phyloP scores from a whole-genome alignment of 139 green algal species.

The Asterochloris sp. region DNA sequence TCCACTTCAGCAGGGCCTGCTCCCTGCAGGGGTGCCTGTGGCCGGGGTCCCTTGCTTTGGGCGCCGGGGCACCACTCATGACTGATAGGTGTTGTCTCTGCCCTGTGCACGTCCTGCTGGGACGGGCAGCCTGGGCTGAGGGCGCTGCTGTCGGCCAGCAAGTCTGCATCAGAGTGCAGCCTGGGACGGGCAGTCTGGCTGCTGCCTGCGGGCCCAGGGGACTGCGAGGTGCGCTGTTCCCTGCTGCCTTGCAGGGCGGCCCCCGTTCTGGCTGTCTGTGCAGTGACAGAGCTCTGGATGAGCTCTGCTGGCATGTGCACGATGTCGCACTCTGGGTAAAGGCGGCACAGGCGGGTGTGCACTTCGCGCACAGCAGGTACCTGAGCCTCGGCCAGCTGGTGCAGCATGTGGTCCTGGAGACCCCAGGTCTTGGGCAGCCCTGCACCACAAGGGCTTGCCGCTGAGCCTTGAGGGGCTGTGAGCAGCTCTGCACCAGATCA shows the following conservation, averaged over 20 bases:
- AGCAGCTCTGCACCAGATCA: too few species aligned
- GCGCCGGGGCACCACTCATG: too few species aligned
- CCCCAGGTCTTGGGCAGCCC: slow-evolving; percentile 55
- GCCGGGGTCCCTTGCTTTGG: too few species aligned
- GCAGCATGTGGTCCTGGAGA: slow-evolving; percentile 42
- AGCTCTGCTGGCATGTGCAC: slow-evolving; percentile 66
- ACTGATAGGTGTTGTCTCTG: too few species aligned
- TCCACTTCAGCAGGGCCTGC: slow-evolving; percentile 24
- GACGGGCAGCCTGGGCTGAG: too few species aligned
- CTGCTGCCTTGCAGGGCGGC: too few species aligned
- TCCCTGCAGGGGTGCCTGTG: background rate
- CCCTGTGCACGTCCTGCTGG: too few species aligned
- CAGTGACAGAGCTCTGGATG: slow-evolving; percentile 42
- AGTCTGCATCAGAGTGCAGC: background rate
- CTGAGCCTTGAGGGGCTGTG: too few species aligned
- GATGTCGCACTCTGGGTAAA: slow-evolving; percentile 73
- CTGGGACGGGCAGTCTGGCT: background rate
- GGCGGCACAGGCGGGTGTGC: slow-evolving; percentile 53
- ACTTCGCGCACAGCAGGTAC: slow-evolving; percentile 64
- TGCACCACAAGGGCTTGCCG: slow-evolving; percentile 16
- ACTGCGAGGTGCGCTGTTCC: background rate
- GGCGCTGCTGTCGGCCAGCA: too few species aligned
- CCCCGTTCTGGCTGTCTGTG: too few species aligned
- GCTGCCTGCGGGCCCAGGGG: background rate
- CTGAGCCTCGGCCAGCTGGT: slow-evolving; percentile 26